A percentile compares a stretch with the other conserved stretches of the same genome.
Evolutionary conservation across 1,139 yeast species (phyloP).

Genomic region (Saccharomyces hybrid): DNA sequence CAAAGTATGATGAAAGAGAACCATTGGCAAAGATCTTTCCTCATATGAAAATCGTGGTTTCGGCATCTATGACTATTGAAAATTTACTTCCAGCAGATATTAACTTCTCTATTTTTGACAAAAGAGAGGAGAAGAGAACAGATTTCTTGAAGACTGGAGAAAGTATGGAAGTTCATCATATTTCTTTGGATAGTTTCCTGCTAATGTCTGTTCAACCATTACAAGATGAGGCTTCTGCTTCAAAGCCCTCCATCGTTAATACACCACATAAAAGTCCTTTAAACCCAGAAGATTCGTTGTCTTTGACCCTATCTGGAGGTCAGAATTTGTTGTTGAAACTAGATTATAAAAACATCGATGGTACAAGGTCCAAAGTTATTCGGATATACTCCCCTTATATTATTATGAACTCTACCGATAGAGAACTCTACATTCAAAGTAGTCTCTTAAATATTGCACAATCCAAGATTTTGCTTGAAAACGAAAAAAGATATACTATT

Average conservation of each 20-base stretch:
- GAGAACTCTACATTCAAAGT: constrained; percentile 53
- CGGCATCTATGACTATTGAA: constrained; percentile 83
- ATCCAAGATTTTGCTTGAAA: constrained; percentile 23
- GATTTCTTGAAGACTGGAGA: constrained; percentile 53
- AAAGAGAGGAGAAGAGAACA: constrained; percentile 66
- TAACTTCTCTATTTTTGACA: constrained; percentile 68
- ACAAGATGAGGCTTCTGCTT: constrained; percentile 54
- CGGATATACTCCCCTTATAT: constrained; percentile 81
- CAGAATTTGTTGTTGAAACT: constrained; percentile 58
- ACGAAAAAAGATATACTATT: constrained; percentile 32
- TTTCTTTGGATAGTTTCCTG: constrained; percentile 61
- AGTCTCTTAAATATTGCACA: constrained; percentile 50
- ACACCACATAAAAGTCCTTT: constrained; percentile 49
- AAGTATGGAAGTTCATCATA: constrained; percentile 69
- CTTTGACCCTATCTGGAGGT: constrained; percentile 50
- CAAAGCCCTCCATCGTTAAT: constrained; percentile 78
- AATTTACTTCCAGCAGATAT: constrained; percentile 81
- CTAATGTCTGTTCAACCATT: constrained; percentile 58
- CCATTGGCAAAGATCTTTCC: constrained; percentile 76
- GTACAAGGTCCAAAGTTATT: constrained; percentile 50
- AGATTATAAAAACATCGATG: constrained; percentile 44
- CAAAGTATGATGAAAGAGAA: constrained; percentile 52
- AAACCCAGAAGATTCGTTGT: constrained; percentile 45
- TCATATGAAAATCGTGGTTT: constrained; percentile 65
- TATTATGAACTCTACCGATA: constrained; percentile 71